Percentiles rank a stretch among this genome's conserved stretches.
These are phyloP conservation scores for Lentinula raphanica DNA, from an alignment of 768 basidiomycete species.

Conservation along the genomic window DNA sequence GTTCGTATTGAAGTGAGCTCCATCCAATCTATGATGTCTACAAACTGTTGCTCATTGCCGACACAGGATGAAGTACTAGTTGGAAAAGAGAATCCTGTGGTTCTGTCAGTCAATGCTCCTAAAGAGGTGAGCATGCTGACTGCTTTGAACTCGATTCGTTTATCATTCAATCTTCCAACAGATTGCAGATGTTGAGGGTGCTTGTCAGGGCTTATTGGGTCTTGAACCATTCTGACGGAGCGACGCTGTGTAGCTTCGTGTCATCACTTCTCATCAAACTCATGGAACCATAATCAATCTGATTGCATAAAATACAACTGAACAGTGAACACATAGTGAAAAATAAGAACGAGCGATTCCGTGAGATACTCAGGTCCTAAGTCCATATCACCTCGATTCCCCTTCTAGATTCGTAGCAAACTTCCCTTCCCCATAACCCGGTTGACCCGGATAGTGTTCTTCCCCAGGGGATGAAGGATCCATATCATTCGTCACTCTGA, in stretches of 20 bases:
- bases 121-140: slow-evolving; percentile 46
- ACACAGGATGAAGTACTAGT: slow-evolving; percentile 54
- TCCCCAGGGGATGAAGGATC: neutral
- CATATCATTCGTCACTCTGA: slow-evolving; percentile 7
- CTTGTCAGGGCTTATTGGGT: slow-evolving; percentile 68
- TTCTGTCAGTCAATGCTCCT: slow-evolving; percentile 54
- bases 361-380: no score
- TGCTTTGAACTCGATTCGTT: neutral
- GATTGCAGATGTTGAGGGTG: slow-evolving; percentile 75
- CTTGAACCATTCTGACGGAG: slow-evolving; percentile 37
- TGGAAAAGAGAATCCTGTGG: slow-evolving; percentile 39
- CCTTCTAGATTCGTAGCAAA: slow-evolving; percentile 6
- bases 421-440: slow-evolving; percentile 4
- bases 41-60: slow-evolving; percentile 2
- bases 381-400: neutral
- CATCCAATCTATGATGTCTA: neutral
- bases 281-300: no score
- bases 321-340: no score
- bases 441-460: neutral
- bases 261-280: no score
- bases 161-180: slow-evolving; percentile 13
- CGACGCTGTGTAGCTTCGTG: no score
- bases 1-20: slow-evolving; percentile 78
- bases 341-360: no score
- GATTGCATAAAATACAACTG: no score